phyloP scores from a whole-genome alignment of 345 rosid species.

The Salix suchowensis region DNA sequence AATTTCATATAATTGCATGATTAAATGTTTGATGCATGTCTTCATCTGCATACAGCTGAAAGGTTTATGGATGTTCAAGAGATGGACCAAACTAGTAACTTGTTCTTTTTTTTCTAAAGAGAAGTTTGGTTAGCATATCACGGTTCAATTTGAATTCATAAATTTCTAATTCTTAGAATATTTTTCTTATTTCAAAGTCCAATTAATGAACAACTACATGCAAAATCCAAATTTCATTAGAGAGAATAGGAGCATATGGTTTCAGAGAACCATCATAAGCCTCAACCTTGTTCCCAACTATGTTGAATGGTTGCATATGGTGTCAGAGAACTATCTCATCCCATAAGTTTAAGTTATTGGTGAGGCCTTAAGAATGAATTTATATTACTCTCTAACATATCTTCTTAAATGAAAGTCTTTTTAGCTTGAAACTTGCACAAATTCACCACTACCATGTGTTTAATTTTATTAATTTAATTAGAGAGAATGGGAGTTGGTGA shows the following conservation, averaged over 20 bases:
- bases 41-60: neutral
- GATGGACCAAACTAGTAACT: neutral
- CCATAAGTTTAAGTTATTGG: too few species aligned
- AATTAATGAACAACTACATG: neutral
- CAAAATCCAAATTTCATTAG: neutral
- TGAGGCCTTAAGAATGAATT: too few species aligned
- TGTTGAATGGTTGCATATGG: neutral
- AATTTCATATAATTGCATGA: neutral
- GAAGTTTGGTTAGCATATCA: neutral
- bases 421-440: too few species aligned
- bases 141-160: neutral
- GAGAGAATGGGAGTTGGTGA: too few species aligned
- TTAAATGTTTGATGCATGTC: constrained; percentile 3
- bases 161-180: neutral
- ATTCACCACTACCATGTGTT: too few species aligned
- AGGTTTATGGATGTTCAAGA: neutral
- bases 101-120: too few species aligned
- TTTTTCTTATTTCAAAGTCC: neutral
- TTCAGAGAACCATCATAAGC: neutral
- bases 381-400: too few species aligned
- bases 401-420: too few species aligned
- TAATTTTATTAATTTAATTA: too few species aligned
- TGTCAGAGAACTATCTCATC: too few species aligned
- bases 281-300: neutral
- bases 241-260: too few species aligned